Evolutionary conservation across 805 yeast genomes (phyloP).

Genomic region (Candida ulmi): DNA sequence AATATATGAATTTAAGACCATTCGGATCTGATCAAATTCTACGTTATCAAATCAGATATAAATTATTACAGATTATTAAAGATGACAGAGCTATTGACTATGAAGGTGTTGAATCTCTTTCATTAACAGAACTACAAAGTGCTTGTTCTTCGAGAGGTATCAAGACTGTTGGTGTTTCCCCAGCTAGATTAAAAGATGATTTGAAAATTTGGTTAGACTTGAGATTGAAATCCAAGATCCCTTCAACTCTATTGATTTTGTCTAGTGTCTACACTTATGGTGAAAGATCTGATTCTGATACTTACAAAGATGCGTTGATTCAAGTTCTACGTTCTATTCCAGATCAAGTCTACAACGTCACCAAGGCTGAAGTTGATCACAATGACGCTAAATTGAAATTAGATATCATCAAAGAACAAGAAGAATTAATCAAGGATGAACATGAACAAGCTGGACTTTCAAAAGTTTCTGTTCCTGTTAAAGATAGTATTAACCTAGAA

Average conservation of each 20-base stretch:
- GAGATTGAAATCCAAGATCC: slow-evolving; percentile 84
- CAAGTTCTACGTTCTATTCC: slow-evolving; percentile 89
- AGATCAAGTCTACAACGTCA: slow-evolving; percentile 91
- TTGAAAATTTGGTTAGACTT: slow-evolving; percentile 83
- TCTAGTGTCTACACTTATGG: slow-evolving; percentile 89
- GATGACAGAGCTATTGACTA: slow-evolving; percentile 90
- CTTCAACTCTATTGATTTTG: slow-evolving; percentile 81
- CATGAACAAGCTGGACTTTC: slow-evolving; percentile 58
- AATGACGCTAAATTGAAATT: slow-evolving; percentile 56
- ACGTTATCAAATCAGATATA: slow-evolving; percentile 90
- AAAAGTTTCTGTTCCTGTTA: slow-evolving; percentile 18
- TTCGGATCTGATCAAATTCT: slow-evolving; percentile 90
- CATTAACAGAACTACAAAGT: slow-evolving; percentile 71
- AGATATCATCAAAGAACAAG: slow-evolving; percentile 74
- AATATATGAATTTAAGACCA: slow-evolving; percentile 85
- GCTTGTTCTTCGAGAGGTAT: slow-evolving; percentile 97
- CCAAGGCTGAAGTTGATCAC: slow-evolving; percentile 79
- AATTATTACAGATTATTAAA: slow-evolving; percentile 82
- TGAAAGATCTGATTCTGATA: slow-evolving; percentile 41
- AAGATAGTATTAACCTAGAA: slow-evolving; percentile 33
- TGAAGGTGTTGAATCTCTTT: slow-evolving; percentile 85
- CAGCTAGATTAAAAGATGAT: slow-evolving; percentile 78
- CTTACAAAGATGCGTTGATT: slow-evolving; percentile 79
- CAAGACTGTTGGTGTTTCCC: slow-evolving; percentile 69
- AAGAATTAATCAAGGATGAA: slow-evolving; percentile 80